A percentile compares a stretch with the other conserved stretches of the same genome.
These are phyloP conservation scores for Aspergillus sp. DNA, from an alignment of 2,329 filamentous ascomycete species.

Conservation along the genomic window DNA sequence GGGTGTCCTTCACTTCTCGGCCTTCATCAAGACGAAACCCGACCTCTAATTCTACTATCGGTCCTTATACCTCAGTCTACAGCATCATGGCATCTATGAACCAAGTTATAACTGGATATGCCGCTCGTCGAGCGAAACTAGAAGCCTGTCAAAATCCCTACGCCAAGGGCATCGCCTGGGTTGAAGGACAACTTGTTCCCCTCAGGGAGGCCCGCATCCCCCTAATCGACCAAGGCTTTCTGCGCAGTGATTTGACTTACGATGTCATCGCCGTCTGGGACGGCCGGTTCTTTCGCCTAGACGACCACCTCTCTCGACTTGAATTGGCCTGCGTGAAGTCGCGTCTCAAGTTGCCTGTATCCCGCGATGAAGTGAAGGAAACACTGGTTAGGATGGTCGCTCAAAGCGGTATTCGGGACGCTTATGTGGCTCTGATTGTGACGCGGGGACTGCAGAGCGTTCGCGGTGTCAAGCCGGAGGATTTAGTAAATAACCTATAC, in stretches of 20 bases:
- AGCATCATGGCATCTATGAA: slow-evolving; percentile 1
- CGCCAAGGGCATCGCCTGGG: slow-evolving; percentile 52
- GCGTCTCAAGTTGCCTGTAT: slow-evolving; percentile 23
- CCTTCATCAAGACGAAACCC: background rate
- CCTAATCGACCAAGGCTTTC: slow-evolving; percentile 1
- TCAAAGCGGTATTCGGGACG: slow-evolving; percentile 51
- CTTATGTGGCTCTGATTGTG: slow-evolving; percentile 54
- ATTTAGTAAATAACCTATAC: slow-evolving; percentile 48
- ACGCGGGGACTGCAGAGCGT: slow-evolving; percentile 52
- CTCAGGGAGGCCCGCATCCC: slow-evolving; percentile 41
- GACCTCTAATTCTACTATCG: too few relatives aligned
- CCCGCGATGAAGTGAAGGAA: background rate
- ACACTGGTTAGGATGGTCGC: slow-evolving; percentile 44
- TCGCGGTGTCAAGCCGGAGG: slow-evolving; percentile 36
- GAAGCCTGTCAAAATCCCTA: slow-evolving; percentile 41
- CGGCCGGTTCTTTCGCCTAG: slow-evolving; percentile 54
- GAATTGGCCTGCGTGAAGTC: slow-evolving; percentile 50
- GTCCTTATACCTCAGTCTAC: too few relatives aligned
- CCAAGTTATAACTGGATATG: slow-evolving; percentile 42
- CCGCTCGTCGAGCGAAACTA: slow-evolving; percentile 33
- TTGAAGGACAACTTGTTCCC: slow-evolving; percentile 47
- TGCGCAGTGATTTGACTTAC: slow-evolving; percentile 53
- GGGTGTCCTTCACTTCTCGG: background rate
- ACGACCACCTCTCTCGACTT: slow-evolving; percentile 52
- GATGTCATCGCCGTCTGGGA: slow-evolving; percentile 56